These are phyloP conservation scores for Arxiozyma bovina DNA, from an alignment of 1,139 yeast species.

Conservation along the genomic window DNA sequence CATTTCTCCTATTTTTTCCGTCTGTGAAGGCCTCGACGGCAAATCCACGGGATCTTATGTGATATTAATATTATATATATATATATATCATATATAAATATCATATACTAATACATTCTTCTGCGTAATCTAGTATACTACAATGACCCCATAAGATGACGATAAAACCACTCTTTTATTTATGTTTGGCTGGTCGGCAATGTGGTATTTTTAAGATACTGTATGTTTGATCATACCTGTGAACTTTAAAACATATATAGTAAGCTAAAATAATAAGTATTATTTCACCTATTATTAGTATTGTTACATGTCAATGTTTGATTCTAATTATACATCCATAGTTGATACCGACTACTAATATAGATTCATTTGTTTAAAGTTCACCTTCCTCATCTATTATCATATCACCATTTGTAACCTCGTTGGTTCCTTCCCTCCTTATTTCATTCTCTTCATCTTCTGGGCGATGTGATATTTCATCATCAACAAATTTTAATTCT, in stretches of 20 bases:
- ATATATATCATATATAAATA: no score
- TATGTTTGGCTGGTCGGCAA: not conserved
- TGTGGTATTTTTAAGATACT: not conserved
- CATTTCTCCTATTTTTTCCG: no score
- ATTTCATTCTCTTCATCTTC: not conserved
- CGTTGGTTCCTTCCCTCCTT: no score
- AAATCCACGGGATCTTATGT: not conserved
- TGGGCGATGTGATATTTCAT: conserved; percentile 12
- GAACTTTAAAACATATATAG: no score
- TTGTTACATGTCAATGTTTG: not conserved
- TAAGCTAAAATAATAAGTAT: no score
- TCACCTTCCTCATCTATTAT: conserved; percentile 2
- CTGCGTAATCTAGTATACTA: no score
- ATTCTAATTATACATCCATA: not conserved
- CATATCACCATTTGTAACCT: not conserved
- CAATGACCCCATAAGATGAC: no score
- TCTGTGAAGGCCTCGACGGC: not conserved
- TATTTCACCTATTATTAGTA: no score
- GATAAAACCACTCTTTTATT: no score
- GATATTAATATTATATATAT: no score
- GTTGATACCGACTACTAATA: not conserved
- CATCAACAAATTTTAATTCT: conserved; percentile 34
- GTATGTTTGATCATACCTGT: not conserved
- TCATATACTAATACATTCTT: no score
- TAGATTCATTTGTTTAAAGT: not conserved